Evolutionary conservation across 768 basidiomycete species (phyloP).

Genomic region (Mycena vulgaris): DNA sequence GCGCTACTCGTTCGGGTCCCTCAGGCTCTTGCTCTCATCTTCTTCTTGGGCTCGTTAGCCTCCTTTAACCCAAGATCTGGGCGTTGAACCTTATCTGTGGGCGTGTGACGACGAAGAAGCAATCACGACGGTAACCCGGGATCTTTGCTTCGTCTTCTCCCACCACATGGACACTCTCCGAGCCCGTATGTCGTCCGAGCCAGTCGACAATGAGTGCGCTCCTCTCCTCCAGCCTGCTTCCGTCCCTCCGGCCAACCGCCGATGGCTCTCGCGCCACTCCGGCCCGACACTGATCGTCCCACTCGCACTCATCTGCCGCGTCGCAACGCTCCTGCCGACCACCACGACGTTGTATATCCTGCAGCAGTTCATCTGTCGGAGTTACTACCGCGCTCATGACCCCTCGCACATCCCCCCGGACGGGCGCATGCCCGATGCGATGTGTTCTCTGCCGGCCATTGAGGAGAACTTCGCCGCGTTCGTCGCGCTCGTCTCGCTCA

Average conservation of each 20-base stretch:
- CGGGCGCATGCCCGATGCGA: slow-evolving; percentile 22
- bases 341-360: slow-evolving; percentile 47
- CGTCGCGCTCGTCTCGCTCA: slow-evolving; percentile 34
- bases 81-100: too few relatives aligned
- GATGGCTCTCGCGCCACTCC: neutral
- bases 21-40: too few relatives aligned
- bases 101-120: too few relatives aligned
- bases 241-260: neutral
- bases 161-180: too few relatives aligned
- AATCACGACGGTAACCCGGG: too few relatives aligned
- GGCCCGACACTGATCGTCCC: slow-evolving; percentile 43
- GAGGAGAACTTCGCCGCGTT: slow-evolving; percentile 41
- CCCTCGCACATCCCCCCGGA: slow-evolving; percentile 30
- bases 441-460: slow-evolving; percentile 43
- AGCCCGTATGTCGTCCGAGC: slow-evolving; percentile 3
- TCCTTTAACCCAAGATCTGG: too few relatives aligned
- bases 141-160: too few relatives aligned
- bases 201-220: slow-evolving; percentile 1
- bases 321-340: slow-evolving; percentile 41
- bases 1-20: too few relatives aligned
- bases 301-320: slow-evolving; percentile 40
- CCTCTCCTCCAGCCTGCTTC: slow-evolving; percentile 8
- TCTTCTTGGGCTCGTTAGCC: too few relatives aligned
- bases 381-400: slow-evolving; percentile 41
- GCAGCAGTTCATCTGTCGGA: slow-evolving; percentile 44